Conservation (phyloP, 2,329 filamentous ascomycete species). For the Aspergillus transmontanensis region DNA sequence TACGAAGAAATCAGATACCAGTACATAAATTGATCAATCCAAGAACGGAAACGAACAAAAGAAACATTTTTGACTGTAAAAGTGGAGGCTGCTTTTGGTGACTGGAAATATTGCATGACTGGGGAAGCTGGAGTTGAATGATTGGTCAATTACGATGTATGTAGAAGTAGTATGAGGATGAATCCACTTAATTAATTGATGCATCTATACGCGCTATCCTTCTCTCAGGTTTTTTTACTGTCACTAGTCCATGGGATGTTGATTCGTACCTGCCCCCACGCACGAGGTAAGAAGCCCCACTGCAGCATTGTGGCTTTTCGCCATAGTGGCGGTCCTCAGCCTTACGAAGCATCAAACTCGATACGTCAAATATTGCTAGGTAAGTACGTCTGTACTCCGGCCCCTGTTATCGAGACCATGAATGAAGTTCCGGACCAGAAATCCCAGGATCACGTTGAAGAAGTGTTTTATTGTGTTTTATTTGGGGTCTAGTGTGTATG, state of each 20-base stretch:
- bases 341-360: not conserved
- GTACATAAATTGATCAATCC: slow-evolving; percentile 22
- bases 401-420: not conserved
- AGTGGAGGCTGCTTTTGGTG: not conserved
- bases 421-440: not conserved
- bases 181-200: slow-evolving; percentile 15
- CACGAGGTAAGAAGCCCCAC: not conserved
- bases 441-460: not conserved
- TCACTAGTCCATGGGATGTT: not conserved
- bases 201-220: not conserved
- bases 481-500: not conserved
- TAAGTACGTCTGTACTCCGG: not conserved
- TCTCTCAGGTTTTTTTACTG: not conserved
- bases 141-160: slow-evolving; percentile 13
- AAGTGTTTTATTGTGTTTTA: not conserved
- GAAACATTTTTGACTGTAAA: slow-evolving; percentile 8
- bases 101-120: slow-evolving; percentile 3
- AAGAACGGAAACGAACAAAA: slow-evolving; percentile 2
- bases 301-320: not conserved
- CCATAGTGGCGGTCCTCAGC: not conserved
- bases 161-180: slow-evolving; percentile 8
- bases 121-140: slow-evolving; percentile 8
- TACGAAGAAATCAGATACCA: slow-evolving; percentile 24
- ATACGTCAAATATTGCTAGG: not conserved
- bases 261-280: not conserved